phyloP scores from a whole-genome alignment of 2,329 filamentous ascomycete species.

The Albophoma yamanashiensis region DNA sequence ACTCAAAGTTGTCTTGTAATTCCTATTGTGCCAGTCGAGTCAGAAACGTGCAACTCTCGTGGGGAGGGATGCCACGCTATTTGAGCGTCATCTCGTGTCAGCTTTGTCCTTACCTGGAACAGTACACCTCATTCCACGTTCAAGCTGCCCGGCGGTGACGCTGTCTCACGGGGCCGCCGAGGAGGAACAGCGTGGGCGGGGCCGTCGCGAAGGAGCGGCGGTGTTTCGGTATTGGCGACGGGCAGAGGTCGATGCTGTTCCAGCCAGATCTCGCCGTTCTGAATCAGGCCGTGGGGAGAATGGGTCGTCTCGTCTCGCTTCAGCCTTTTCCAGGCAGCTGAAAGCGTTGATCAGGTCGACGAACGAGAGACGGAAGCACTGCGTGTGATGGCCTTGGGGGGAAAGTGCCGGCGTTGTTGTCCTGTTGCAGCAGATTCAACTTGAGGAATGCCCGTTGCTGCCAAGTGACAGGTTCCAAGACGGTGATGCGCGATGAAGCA shows the following conservation, averaged over 20 bases:
- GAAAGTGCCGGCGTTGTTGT: not conserved
- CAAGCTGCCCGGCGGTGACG: not conserved
- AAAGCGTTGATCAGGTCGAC: not conserved
- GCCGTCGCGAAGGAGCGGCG: not conserved
- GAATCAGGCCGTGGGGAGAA: not conserved
- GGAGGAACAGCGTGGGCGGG: not conserved
- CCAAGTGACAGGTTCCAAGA: not conserved
- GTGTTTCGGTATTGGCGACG: not conserved
- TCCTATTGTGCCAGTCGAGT: not conserved
- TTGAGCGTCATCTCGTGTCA: not conserved
- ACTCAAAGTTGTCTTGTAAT: not conserved
- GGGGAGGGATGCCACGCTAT: not conserved
- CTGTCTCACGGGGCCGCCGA: slow-evolving; percentile 3
- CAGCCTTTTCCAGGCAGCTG: not conserved
- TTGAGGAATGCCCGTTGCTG: not conserved
- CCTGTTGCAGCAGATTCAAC: not conserved
- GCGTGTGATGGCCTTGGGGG: not conserved
- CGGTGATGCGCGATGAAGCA: not conserved
- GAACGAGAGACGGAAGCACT: not conserved
- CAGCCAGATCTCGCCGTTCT: not conserved
- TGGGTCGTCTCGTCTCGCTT: not conserved
- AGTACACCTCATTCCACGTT: not conserved
- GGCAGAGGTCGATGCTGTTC: not conserved
- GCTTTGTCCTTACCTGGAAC: not conserved
- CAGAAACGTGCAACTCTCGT: not conserved